Percentiles rank a stretch among this genome's conserved stretches.
Evolutionary conservation across 305 asterid genomes (phyloP).

Genomic region (Solanum hybrid): DNA sequence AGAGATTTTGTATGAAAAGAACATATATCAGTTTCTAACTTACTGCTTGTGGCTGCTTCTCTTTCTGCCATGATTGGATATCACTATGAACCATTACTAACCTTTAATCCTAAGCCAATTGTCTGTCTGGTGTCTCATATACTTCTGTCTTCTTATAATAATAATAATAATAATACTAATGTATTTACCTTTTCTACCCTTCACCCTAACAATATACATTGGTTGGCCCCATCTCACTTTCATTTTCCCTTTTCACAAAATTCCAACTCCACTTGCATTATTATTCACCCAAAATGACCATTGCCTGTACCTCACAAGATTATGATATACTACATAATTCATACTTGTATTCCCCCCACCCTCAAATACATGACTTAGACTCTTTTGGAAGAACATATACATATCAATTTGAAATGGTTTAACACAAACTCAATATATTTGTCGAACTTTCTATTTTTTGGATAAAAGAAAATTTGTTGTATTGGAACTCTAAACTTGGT

Average conservation of each 20-base stretch:
- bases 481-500: background rate
- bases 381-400: background rate
- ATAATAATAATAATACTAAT: background rate
- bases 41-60: background rate
- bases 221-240: constrained; percentile 1
- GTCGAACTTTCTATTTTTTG: background rate
- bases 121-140: constrained; percentile 24
- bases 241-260: background rate
- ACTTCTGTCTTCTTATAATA: constrained; percentile 10
- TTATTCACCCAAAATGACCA: background rate
- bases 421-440: background rate
- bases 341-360: background rate
- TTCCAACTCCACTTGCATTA: background rate
- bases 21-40: background rate
- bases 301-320: background rate
- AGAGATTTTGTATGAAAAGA: background rate
- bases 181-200: background rate
- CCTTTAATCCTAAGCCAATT: constrained; percentile 23
- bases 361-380: background rate
- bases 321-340: background rate
- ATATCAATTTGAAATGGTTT: background rate
- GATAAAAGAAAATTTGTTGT: background rate
- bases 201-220: background rate
- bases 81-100: constrained; percentile 21
- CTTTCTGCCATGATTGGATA: constrained; percentile 13